phyloP scores from a whole-genome alignment of 805 yeast genomes.

The Candida rishiriensis region DNA sequence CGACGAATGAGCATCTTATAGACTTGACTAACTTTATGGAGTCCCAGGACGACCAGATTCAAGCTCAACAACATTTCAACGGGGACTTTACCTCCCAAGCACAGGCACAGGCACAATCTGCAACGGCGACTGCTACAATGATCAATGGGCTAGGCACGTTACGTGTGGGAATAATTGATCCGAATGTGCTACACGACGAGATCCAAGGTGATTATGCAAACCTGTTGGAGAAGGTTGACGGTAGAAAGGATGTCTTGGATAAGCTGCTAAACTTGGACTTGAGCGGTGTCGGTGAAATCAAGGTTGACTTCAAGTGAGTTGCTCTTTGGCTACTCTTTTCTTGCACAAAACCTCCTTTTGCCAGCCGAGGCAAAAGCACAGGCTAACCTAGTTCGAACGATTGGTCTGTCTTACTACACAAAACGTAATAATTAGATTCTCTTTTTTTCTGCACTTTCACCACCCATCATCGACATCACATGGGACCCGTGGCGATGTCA shows the following conservation, averaged over 20 bases:
- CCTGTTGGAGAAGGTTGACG: background rate
- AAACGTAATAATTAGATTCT: too few relatives aligned
- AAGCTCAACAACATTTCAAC: background rate
- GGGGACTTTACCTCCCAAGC: background rate
- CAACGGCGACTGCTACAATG: too few relatives aligned
- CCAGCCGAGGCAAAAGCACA: too few relatives aligned
- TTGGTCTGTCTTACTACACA: too few relatives aligned
- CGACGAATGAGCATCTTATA: slow-evolving; percentile 31
- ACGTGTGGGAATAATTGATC: background rate
- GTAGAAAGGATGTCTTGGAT: slow-evolving; percentile 4
- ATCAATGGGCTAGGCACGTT: too few relatives aligned
- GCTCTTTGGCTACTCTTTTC: too few relatives aligned
- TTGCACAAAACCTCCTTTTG: too few relatives aligned
- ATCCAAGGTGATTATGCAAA: background rate
- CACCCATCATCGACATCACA: too few relatives aligned
- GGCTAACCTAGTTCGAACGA: too few relatives aligned
- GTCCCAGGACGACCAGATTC: slow-evolving; percentile 8
- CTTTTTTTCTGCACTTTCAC: too few relatives aligned
- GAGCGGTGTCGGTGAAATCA: slow-evolving; percentile 10
- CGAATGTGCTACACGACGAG: background rate
- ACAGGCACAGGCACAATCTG: too few relatives aligned
- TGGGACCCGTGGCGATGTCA: too few relatives aligned
- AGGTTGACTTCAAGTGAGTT: slow-evolving; percentile 8
- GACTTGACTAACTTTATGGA: slow-evolving; percentile 24
- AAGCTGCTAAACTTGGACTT: slow-evolving; percentile 5